Evolutionary conservation across 345 rosid species (phyloP), one percentile per base, ranked within the genome.

Genomic region (Sapria himalayana): DNA sequence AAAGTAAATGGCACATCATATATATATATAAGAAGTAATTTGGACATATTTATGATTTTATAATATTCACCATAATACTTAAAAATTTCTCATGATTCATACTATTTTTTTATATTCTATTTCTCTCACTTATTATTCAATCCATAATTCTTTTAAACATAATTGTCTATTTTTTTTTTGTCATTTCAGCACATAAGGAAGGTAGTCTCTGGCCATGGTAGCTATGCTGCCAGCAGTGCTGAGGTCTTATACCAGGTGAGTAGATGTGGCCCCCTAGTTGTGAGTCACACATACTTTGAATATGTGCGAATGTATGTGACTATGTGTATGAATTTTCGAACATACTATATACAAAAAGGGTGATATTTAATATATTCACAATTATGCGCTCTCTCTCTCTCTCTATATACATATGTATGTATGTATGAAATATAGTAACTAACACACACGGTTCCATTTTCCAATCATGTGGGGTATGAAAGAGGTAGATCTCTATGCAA

Each of bases 241-340:
- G 82, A 81, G 60, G 92, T 86, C 46, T 37, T 86, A 43, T 86
- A 74, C 34, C 94, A 78, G 92, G 97, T 86, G 14, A 4, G 60
- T 55, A 41, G 27, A 49, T 31, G 23, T 37, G 14, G 23, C 38
- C 10, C 18, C 32, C 1, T 23, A 33, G 5, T 31, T 12, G 5
- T 2, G n/a, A n/a, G n/a, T n/a, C n/a, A n/a, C n/a, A n/a, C n/a
- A n/a, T n/a, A n/a, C n/a, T n/a, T n/a, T n/a, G n/a, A n/a, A n/a
- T n/a, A n/a, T n/a, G n/a, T n/a, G n/a, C n/a, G n/a, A n/a, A n/a
- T n/a, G n/a, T n/a, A n/a, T n/a, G n/a, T n/a, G n/a, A n/a, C n/a
- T n/a, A n/a, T n/a, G n/a, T n/a, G n/a, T n/a, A n/a, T n/a, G n/a
- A n/a, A n/a, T n/a, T n/a, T n/a, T n/a, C n/a, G n/a, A n/a, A n/a